These are phyloP conservation scores for Saitozyma sp. DNA, from an alignment of 768 basidiomycete species.

Conservation along the genomic window DNA sequence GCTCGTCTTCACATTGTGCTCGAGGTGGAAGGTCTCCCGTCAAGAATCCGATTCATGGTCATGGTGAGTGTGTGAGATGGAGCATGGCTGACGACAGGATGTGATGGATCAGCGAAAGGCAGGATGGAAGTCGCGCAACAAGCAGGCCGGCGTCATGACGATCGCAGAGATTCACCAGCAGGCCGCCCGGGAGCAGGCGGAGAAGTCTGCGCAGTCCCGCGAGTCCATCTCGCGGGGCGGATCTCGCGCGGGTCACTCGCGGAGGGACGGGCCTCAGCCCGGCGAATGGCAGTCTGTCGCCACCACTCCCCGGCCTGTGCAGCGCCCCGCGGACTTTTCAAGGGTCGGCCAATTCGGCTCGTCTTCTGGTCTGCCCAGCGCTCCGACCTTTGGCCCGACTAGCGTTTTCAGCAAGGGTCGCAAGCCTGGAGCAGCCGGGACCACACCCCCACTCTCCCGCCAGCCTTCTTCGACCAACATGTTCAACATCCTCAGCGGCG, in stretches of 20 bases:
- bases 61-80: constrained; percentile 61
- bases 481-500: constrained; percentile 65
- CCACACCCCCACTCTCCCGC: constrained; percentile 69
- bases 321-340: constrained; percentile 44
- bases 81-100: constrained; percentile 61
- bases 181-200: constrained; percentile 73
- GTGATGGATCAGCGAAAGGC: constrained; percentile 81
- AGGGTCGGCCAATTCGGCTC: constrained; percentile 55
- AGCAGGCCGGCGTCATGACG: constrained; percentile 75
- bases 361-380: constrained; percentile 56
- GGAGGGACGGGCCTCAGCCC: constrained; percentile 58
- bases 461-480: constrained; percentile 79
- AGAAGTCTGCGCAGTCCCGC: constrained; percentile 61
- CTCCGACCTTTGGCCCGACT: constrained; percentile 78
- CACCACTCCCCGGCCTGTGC: constrained; percentile 59
- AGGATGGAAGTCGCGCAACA: constrained; percentile 74
- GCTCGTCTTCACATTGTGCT: constrained; percentile 79
- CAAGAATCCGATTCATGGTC: constrained; percentile 94
- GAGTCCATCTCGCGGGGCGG: constrained; percentile 85
- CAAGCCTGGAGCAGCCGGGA: constrained; percentile 64
- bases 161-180: constrained; percentile 79
- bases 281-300: constrained; percentile 80
- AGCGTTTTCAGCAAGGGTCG: constrained; percentile 64
- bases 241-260: constrained; percentile 79
- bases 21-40: constrained; percentile 70